Percentiles rank a stretch among this genome's conserved stretches.
Conservation (phyloP, 73 alveolate species). For the Halteria grandinella region DNA sequence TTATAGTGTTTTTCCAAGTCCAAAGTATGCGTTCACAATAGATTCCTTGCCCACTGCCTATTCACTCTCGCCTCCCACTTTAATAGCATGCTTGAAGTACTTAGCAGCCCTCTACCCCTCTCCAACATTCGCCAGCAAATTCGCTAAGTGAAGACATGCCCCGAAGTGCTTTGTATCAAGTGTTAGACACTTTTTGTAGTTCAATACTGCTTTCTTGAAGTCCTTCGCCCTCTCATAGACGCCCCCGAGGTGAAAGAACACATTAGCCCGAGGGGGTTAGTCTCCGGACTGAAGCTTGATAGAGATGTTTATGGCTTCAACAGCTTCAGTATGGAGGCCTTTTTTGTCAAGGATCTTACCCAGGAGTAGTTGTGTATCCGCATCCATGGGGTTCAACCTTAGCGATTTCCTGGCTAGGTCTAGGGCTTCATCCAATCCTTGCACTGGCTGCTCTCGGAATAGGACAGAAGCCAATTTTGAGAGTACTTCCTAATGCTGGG, state of each 20-base stretch:
- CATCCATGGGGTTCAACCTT: not conserved
- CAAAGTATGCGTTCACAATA: slow-evolving; percentile 58
- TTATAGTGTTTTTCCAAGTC: slow-evolving; percentile 67
- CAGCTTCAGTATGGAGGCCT: not conserved
- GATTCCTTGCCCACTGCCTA: too few species aligned
- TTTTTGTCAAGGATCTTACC: slow-evolving; percentile 36
- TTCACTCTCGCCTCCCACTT: slow-evolving; percentile 63
- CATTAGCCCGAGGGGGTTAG: slow-evolving; percentile 37
- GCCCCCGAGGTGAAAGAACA: slow-evolving; percentile 57
- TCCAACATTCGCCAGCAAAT: slow-evolving; percentile 56
- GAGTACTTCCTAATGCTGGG: too few species aligned
- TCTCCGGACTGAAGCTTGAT: not conserved
- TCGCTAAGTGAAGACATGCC: slow-evolving; percentile 64
- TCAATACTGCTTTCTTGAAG: slow-evolving; percentile 52
- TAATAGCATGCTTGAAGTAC: slow-evolving; percentile 72
- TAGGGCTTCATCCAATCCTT: slow-evolving; percentile 20
- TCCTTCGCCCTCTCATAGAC: slow-evolving; percentile 57
- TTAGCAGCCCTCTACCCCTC: slow-evolving; percentile 74
- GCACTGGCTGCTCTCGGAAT: too few species aligned
- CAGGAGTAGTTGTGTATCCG: slow-evolving; percentile 14
- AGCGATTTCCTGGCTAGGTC: not conserved
- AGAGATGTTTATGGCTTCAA: not conserved
- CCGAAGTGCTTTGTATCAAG: slow-evolving; percentile 61
- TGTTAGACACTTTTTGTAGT: slow-evolving; percentile 56
- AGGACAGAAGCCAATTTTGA: too few species aligned